Base-by-base conservation (phyloP, 106 monocot species). In the Dendrobium chrysotoxum region DNA sequence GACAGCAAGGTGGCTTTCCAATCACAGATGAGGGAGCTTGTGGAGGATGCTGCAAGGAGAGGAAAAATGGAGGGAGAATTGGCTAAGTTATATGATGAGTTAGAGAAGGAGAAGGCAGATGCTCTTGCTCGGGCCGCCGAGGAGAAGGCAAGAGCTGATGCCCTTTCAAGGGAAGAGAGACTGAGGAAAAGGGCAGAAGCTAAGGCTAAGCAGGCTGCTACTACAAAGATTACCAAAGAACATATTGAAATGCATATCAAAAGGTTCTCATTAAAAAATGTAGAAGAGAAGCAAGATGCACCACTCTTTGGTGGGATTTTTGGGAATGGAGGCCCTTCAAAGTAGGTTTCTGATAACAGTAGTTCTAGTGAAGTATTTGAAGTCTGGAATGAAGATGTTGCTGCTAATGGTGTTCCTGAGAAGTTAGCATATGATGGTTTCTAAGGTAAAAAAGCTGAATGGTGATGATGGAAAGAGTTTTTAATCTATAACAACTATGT, bases 121-220 rank as follows among this genome's bases (percentile, higher is more conserved):
- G 83, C 86, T 47, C 57, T 80, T 82, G 90, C 86, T 23, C 84
- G 81, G 75, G 90, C 84, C 7, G 95, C 83, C 25, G 94, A 95
- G 76, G 90, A 90, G 83, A 95, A 89, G 79, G 88, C 87, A 28
- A 92, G 84, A 84, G 87, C 81, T 12, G 92, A 90, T 67, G 88
- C 90, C 78, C 87, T 85, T 28, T 88, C 86, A 0, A 89, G 67
- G 82, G 90, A 90, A 82, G 92, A 92, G 45, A 88, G 88, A 44
- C 90, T 92, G 79, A 88, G 84, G 72, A 88, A 90, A 85, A 92
- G 90, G 79, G 92, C 86, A 18, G 92, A 95, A 81, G 88, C 84
- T 39, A 88, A 88, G n/a, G 92, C 94, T 7, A 90, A 92, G 75
- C 88, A 86, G 28, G 91, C 81, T 55, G 89, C 85, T 40, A 85